A percentile compares a stretch with the other conserved stretches of the same genome.
These are phyloP conservation scores for Erodium moschatum DNA, from an alignment of 441 rosid genomes.

Conservation along the genomic window DNA sequence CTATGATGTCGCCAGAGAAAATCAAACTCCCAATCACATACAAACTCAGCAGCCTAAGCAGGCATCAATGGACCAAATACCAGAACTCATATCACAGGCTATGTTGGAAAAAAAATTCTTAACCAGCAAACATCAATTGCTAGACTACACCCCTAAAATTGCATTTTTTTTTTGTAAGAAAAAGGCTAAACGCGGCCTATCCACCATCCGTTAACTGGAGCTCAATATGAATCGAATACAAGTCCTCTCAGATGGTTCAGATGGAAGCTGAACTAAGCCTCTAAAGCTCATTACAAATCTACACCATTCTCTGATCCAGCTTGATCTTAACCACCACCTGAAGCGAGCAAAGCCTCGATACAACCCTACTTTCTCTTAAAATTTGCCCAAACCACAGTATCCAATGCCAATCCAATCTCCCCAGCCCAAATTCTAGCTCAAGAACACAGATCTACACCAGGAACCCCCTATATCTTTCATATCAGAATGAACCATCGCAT, in stretches of 20 bases:
- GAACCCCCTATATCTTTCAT: conserved; percentile 21
- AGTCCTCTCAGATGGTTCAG: conserved; percentile 18
- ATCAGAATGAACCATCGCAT: conserved; percentile 26
- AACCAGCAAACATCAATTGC: not conserved
- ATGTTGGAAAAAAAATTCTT: not conserved
- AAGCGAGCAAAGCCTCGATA: conserved; percentile 7
- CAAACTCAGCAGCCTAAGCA: conserved; percentile 5
- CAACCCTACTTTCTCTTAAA: conserved; percentile 12
- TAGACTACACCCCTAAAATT: conserved; percentile 7
- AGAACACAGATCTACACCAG: conserved; percentile 17
- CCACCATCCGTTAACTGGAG: conserved; percentile 18
- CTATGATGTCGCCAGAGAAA: not conserved
- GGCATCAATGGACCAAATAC: not conserved
- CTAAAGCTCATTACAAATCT: conserved; percentile 22
- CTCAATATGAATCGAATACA: not conserved
- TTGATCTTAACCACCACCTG: conserved; percentile 22
- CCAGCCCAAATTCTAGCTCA: conserved; percentile 21
- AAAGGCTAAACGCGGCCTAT: conserved; percentile 10
- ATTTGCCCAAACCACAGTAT: conserved; percentile 16
- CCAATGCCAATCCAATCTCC: conserved; percentile 16
- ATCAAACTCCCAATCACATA: not conserved
- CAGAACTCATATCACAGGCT: not conserved
- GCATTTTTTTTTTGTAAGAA: conserved; percentile 11
- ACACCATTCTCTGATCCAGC: conserved; percentile 33
- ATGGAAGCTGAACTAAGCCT: not conserved